These are phyloP conservation scores for Laguncularia racemosa DNA, from an alignment of 345 rosid genomes.

Conservation along the genomic window DNA sequence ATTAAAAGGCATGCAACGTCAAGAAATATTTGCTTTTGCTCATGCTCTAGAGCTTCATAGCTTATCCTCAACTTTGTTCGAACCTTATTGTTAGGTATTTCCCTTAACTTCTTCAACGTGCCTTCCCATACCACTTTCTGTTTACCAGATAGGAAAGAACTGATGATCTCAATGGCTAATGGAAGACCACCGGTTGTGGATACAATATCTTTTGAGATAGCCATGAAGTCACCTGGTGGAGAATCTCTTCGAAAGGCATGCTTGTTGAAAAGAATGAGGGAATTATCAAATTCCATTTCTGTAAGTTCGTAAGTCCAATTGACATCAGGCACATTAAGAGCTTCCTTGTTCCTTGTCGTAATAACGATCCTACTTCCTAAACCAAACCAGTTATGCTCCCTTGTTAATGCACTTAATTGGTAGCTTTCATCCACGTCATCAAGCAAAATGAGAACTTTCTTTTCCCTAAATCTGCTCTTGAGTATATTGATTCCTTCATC, in stretches of 20 bases:
- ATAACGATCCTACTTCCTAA: slow-evolving; percentile 9
- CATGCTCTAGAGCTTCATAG: slow-evolving; percentile 1
- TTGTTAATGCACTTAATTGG: neutral
- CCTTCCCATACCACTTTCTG: neutral
- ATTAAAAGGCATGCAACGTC: neutral
- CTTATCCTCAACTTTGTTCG: neutral
- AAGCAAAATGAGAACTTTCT: slow-evolving; percentile 9
- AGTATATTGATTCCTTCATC: neutral
- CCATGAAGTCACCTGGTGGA: neutral
- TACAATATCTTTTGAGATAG: neutral
- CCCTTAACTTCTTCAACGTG: neutral
- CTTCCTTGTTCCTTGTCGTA: neutral
- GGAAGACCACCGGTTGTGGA: slow-evolving; percentile 1
- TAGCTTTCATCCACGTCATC: neutral
- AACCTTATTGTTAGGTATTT: neutral
- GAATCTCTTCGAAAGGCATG: neutral
- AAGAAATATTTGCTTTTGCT: slow-evolving; percentile 6
- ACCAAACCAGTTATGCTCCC: slow-evolving; percentile 4
- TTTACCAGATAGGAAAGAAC: neutral
- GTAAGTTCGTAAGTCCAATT: neutral
- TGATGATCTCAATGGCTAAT: slow-evolving; percentile 1
- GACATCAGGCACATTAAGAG: neutral
- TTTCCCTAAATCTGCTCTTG: neutral
- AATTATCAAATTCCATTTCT: neutral
- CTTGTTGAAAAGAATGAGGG: neutral